Base-by-base conservation (phyloP, 2,329 filamentous ascomycete genomes). In the Hortaea werneckii region DNA sequence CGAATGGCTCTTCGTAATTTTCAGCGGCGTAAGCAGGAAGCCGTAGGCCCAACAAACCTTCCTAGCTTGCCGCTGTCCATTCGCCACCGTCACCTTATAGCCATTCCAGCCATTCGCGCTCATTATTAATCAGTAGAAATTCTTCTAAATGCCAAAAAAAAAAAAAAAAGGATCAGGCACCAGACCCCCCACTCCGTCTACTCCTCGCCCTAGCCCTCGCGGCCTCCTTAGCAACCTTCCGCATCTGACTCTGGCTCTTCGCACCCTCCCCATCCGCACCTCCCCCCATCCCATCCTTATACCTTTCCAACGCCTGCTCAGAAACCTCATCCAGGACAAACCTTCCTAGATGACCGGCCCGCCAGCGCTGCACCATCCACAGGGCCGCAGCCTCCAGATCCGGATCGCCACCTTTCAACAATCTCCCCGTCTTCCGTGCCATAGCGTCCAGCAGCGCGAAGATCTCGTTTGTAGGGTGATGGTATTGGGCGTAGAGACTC, bases 401-500 rank as follows among this genome's bases (percentile, higher is more conserved):
- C 0, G 83, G 80, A 7, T 75, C 64, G 0, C 87, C 88, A 1
- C 87, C 85, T 52, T 83, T 82, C 40, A 75, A 74, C 42, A 96
- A 66, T 52, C 87, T 79, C 6, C 92, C 92, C 6, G 85, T 87
- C 55, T 81, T 82, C 44, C 60, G 70, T 12, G 87, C 88, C 13
- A 94, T 79, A 1, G 71, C 77, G 10, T 78, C 73, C 9, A 98
- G 74, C 27, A 95, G 76, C 37, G 77, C 74, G 41, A 75, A 67
- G n/a, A 94, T 72, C 54, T 95, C 85, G 64, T 96, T 95, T 1
- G 92, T 96, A 0, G 89, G 87, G 32, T 65, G 59, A 42, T 72
- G 76, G 61, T 80, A 87, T 8, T 75, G 72, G 1, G 63, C 58
- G 65, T 94, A 94, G 5, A 82, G 58, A 2, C 39, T 41, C 6